Evolutionary conservation across 148 eudicot genomes (phyloP).

Genomic region (Diospyros kaki): DNA sequence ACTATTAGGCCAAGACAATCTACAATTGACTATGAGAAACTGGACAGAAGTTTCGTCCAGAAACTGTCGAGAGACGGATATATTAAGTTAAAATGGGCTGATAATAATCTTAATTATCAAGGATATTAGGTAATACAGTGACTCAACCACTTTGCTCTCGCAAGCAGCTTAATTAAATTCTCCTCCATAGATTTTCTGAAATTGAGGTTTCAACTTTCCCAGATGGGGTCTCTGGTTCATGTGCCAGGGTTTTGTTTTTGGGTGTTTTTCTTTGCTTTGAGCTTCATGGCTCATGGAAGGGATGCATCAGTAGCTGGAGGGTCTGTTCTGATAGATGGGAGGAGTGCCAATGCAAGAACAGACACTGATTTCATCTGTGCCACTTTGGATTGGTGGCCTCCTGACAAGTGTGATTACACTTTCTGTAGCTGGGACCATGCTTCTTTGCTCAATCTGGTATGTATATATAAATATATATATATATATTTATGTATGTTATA

Average conservation of each 20-base stretch:
- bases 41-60: too few species aligned
- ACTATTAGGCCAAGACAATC: too few species aligned
- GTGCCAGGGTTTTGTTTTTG: constrained; percentile 26
- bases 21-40: too few species aligned
- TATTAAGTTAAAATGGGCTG: too few species aligned
- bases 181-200: constrained; percentile 8
- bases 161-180: background rate
- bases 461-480: background rate
- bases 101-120: too few species aligned
- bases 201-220: background rate
- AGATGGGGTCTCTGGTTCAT: constrained; percentile 45
- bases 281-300: constrained; percentile 24
- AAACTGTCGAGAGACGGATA: too few species aligned
- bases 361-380: constrained; percentile 83
- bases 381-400: constrained; percentile 99
- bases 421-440: constrained; percentile 83
- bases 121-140: background rate
- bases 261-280: constrained; percentile 29
- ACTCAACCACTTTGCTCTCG: background rate
- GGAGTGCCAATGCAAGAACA: constrained; percentile 43
- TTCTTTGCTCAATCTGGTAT: constrained; percentile 86
- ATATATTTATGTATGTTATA: too few species aligned
- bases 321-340: constrained; percentile 52
- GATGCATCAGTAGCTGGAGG: constrained; percentile 25
- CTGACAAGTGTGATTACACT: constrained; percentile 93